A percentile compares a stretch with the other conserved stretches of the same genome.
Conservation (phyloP, 805 yeast species). For the Candida loeiensis region DNA sequence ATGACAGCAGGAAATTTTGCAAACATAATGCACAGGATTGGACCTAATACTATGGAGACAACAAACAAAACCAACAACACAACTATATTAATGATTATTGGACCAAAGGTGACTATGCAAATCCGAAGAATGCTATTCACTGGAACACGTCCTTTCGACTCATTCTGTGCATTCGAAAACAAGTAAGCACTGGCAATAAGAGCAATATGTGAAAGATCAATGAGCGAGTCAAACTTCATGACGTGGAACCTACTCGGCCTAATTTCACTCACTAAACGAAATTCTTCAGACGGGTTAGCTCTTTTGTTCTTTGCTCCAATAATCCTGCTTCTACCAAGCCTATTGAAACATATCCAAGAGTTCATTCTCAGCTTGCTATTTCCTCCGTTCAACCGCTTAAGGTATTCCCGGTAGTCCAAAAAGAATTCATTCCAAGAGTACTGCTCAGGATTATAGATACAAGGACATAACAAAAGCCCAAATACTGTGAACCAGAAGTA, state of each 20-base stretch:
- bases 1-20: constrained; percentile 47
- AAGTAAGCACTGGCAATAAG: constrained; percentile 46
- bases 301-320: constrained; percentile 50
- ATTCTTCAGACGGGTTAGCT: constrained; percentile 35
- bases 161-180: constrained; percentile 54
- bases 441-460: constrained; percentile 75
- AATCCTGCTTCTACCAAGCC: constrained; percentile 49
- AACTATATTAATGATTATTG: constrained; percentile 43
- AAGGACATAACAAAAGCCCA: constrained; percentile 68
- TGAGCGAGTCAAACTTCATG: constrained; percentile 37
- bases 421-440: constrained; percentile 67
- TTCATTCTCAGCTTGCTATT: constrained; percentile 37
- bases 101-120: constrained; percentile 42
- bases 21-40: constrained; percentile 43
- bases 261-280: constrained; percentile 41
- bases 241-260: constrained; percentile 48
- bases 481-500: constrained; percentile 74
- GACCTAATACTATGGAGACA: constrained; percentile 49
- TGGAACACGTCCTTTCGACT: constrained; percentile 28
- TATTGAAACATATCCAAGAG: constrained; percentile 47
- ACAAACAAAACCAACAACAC: constrained; percentile 39
- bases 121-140: constrained; percentile 44
- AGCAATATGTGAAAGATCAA: constrained; percentile 32
- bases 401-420: constrained; percentile 57
- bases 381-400: constrained; percentile 52